Conservation (phyloP, 2,329 filamentous ascomycete species). For the Trichoderma citrinoviride region DNA sequence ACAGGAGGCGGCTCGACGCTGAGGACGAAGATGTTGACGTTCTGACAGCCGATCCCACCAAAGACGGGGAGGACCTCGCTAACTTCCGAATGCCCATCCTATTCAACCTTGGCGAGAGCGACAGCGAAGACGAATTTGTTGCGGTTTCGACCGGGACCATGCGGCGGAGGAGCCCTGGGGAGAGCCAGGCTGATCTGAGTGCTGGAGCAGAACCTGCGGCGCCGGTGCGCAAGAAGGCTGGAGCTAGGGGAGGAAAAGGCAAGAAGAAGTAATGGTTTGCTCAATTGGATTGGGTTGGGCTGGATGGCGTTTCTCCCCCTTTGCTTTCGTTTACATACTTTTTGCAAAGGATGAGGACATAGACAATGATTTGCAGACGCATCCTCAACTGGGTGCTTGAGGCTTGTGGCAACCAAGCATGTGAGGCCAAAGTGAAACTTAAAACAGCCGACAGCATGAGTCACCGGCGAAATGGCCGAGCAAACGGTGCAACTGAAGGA, state of each 20-base stretch:
- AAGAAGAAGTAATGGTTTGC: slow-evolving; percentile 17
- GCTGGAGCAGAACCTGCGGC: slow-evolving; percentile 55
- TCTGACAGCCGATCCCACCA: slow-evolving; percentile 64
- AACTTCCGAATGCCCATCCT: slow-evolving; percentile 90
- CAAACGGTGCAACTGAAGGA: background rate
- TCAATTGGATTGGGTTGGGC: too few species aligned
- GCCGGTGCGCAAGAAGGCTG: slow-evolving; percentile 41
- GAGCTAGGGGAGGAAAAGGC: slow-evolving; percentile 44
- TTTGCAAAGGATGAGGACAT: background rate
- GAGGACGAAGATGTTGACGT: slow-evolving; percentile 96
- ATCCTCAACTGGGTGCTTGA: background rate
- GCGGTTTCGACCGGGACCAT: slow-evolving; percentile 74
- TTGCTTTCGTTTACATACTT: background rate
- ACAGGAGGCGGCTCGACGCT: slow-evolving; percentile 81
- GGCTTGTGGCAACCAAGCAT: background rate
- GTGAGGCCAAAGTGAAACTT: slow-evolving; percentile 10
- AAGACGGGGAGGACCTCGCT: slow-evolving; percentile 57
- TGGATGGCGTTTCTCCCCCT: background rate
- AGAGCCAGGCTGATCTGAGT: slow-evolving; percentile 53
- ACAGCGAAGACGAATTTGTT: slow-evolving; percentile 87
- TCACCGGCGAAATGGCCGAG: slow-evolving; percentile 23
- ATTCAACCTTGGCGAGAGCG: slow-evolving; percentile 88
- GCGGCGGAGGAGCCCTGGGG: slow-evolving; percentile 78
- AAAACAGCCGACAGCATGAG: slow-evolving; percentile 21
- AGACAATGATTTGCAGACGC: background rate